Conservation (phyloP, 129 eudicot species). For the Flaveria linearis region DNA sequence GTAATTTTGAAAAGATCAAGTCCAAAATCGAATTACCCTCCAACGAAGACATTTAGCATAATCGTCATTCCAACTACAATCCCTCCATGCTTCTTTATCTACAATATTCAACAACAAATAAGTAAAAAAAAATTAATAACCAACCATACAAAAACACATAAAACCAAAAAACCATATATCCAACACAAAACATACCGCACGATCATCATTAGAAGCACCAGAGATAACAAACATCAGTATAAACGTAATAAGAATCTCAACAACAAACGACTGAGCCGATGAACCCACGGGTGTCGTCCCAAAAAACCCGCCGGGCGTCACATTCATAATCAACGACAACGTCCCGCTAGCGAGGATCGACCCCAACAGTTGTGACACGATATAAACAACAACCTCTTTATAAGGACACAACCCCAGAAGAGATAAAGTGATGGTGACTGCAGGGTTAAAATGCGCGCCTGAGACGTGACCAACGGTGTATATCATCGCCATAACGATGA, state of each 20-base stretch:
- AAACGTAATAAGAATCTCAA: slow-evolving; percentile 66
- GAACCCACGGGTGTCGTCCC: slow-evolving; percentile 72
- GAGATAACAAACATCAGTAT: slow-evolving; percentile 78
- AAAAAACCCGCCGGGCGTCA: slow-evolving; percentile 46
- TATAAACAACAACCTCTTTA: slow-evolving; percentile 42
- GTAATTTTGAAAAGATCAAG: not conserved
- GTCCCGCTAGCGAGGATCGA: slow-evolving; percentile 70
- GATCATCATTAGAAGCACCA: slow-evolving; percentile 60
- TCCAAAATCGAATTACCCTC: slow-evolving; percentile 49
- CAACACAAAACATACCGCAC: slow-evolving; percentile 48
- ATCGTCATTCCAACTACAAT: slow-evolving; percentile 82
- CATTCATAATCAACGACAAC: slow-evolving; percentile 43
- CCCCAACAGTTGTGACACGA: slow-evolving; percentile 58
- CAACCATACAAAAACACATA: not conserved
- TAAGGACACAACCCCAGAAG: slow-evolving; percentile 19
- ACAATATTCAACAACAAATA: slow-evolving; percentile 10
- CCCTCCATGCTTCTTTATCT: slow-evolving; percentile 72
- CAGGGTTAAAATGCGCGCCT: slow-evolving; percentile 56
- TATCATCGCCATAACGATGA: slow-evolving; percentile 56
- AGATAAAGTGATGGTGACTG: slow-evolving; percentile 56
- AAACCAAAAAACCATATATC: not conserved
- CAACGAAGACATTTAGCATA: slow-evolving; percentile 74
- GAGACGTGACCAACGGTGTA: slow-evolving; percentile 64
- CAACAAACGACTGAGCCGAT: slow-evolving; percentile 52
- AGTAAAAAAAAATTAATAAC: not conserved